Conservation (phyloP, 108 stramenopile genomes). For the Seminavis robusta region DNA sequence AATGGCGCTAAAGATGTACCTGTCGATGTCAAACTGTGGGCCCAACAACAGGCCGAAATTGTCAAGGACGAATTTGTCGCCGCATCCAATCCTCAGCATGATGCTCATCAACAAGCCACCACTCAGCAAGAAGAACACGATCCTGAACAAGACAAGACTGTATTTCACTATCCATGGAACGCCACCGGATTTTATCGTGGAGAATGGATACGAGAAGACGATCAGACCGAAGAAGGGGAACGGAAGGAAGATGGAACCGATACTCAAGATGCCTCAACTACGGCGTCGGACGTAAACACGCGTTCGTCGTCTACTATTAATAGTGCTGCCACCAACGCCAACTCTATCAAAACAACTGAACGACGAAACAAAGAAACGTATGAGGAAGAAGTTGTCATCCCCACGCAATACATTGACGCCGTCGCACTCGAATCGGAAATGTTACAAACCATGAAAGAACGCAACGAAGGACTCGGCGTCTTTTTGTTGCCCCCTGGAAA, state of each 20-base stretch:
- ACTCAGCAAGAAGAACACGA: neutral
- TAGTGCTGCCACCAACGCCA: too few relatives aligned
- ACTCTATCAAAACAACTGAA: neutral
- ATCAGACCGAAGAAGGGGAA: too few relatives aligned
- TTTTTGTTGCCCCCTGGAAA: constrained; percentile 44
- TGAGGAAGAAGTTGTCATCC: neutral
- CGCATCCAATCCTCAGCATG: neutral
- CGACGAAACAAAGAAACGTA: constrained; percentile 3
- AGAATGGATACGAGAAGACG: constrained; percentile 49
- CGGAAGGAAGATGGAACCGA: too few relatives aligned
- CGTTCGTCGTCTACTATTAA: too few relatives aligned
- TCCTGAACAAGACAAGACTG: constrained; percentile 7
- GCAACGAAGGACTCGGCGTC: constrained; percentile 33
- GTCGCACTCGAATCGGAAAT: constrained; percentile 26
- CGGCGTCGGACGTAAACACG: too few relatives aligned
- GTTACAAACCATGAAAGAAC: constrained; percentile 16
- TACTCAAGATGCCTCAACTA: too few relatives aligned
- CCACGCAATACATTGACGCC: constrained; percentile 2
- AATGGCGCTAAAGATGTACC: constrained; percentile 58
- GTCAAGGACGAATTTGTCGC: constrained; percentile 11
- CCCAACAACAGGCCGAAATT: constrained; percentile 15
- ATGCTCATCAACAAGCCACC: constrained; percentile 4
- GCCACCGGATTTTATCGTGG: constrained; percentile 84
- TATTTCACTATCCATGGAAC: constrained; percentile 83
- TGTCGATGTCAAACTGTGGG: constrained; percentile 41